These are phyloP conservation scores for Cladophialophora exuberans DNA, from an alignment of 2,329 filamentous ascomycete species.

Conservation along the genomic window DNA sequence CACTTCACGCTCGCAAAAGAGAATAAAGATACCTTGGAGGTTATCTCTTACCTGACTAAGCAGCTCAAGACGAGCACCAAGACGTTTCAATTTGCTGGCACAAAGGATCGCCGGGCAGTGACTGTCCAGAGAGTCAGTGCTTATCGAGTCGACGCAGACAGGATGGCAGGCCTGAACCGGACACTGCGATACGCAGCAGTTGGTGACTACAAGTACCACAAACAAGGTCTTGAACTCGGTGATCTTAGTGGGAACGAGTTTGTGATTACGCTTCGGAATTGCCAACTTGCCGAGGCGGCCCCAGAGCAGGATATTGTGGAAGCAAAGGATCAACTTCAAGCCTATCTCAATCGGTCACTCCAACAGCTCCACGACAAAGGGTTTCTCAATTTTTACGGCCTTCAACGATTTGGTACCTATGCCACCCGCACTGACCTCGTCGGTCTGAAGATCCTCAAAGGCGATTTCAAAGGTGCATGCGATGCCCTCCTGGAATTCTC, in stretches of 20 bases:
- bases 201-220: conserved; percentile 80
- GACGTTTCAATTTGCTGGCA: conserved; percentile 80
- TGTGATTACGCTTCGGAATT: conserved; percentile 86
- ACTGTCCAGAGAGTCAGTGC: conserved; percentile 81
- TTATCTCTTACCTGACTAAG: conserved; percentile 74
- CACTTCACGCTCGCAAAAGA: conserved; percentile 96
- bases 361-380: conserved; percentile 71
- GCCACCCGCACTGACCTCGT: conserved; percentile 81
- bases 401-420: conserved; percentile 95
- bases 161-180: conserved; percentile 66
- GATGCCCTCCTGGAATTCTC: conserved; percentile 76
- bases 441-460: conserved; percentile 80
- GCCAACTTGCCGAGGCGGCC: conserved; percentile 51
- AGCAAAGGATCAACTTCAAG: conserved; percentile 46
- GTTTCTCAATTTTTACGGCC: conserved; percentile 96
- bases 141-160: conserved; percentile 62
- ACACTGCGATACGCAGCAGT: conserved; percentile 64
- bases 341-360: conserved; percentile 62
- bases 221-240: conserved; percentile 75
- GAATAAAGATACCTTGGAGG: conserved; percentile 96
- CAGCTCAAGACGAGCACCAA: conserved; percentile 71
- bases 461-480: conserved; percentile 79
- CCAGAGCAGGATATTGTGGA: conserved; percentile 41
- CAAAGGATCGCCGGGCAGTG: conserved; percentile 85
- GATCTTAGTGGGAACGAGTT: conserved; percentile 91